Percentiles rank a stretch among this genome's conserved stretches.
phyloP scores from a whole-genome alignment of 345 rosid species.

The Noccaea bulbosa region DNA sequence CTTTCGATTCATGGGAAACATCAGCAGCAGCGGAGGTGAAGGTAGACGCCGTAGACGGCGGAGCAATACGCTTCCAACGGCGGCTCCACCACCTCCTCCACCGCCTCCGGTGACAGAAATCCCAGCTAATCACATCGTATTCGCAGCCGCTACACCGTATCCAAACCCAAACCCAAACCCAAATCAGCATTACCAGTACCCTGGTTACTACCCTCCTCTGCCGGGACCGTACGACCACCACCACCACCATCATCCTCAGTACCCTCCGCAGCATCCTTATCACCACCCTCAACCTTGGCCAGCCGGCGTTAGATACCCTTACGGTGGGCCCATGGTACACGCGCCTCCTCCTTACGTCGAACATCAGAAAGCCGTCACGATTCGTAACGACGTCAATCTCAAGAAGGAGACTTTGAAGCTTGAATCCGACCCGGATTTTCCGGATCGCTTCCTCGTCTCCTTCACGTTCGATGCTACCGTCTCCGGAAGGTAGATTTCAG shows the following conservation, averaged over 20 bases:
- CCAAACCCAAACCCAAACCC: conserved; percentile 69
- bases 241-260: conserved; percentile 53
- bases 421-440: conserved; percentile 59
- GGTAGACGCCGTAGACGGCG: conserved; percentile 66
- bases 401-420: conserved; percentile 78
- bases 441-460: conserved; percentile 69
- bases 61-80: conserved; percentile 46
- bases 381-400: conserved; percentile 76
- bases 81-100: conserved; percentile 53
- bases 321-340: conserved; percentile 47
- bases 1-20: conserved; percentile 65
- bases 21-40: conserved; percentile 56
- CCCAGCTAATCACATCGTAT: conserved; percentile 69
- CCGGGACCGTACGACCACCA: conserved; percentile 62
- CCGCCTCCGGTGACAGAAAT: conserved; percentile 70
- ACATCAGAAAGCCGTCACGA: conserved; percentile 83
- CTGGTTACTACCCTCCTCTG: conserved; percentile 59
- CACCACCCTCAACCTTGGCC: conserved; percentile 48
- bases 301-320: conserved; percentile 53
- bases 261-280: conserved; percentile 33
- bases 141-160: conserved; percentile 90
- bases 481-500: conserved; percentile 63
- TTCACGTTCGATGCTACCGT: conserved; percentile 93
- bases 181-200: conserved; percentile 66
- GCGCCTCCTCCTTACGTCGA: conserved; percentile 65